These are phyloP conservation scores for Fusarium torreyae DNA, from an alignment of 2,329 filamentous ascomycete species.

Conservation along the genomic window DNA sequence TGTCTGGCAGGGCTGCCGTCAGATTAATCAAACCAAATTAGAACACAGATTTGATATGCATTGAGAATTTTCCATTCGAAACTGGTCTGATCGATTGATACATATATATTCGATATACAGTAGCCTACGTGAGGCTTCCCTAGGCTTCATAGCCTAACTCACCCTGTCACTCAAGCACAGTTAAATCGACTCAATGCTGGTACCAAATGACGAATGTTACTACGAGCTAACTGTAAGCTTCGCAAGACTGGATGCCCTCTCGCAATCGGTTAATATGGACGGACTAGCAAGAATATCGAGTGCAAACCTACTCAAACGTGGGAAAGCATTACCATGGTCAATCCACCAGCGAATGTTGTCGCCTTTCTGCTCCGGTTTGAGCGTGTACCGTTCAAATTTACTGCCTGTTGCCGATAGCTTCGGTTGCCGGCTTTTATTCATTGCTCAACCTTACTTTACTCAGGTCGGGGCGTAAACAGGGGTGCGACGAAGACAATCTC, in stretches of 20 bases:
- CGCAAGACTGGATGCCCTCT: constrained; percentile 26
- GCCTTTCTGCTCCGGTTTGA: background rate
- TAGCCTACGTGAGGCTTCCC: no score
- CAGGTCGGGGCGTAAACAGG: constrained; percentile 9
- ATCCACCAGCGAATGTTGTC: background rate
- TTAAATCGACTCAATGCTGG: background rate
- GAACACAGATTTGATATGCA: constrained; percentile 19
- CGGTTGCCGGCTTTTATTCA: constrained; percentile 12
- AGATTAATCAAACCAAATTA: constrained; percentile 24
- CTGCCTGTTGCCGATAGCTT: constrained; percentile 12
- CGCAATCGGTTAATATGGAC: constrained; percentile 10
- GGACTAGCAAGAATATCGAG: background rate
- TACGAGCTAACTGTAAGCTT: constrained; percentile 19
- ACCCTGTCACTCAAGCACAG: no score
- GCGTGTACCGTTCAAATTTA: constrained; percentile 8
- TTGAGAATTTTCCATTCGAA: constrained; percentile 11
- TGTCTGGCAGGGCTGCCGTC: constrained; percentile 11
- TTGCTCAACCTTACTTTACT: constrained; percentile 13
- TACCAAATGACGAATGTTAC: constrained; percentile 1
- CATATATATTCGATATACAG: no score
- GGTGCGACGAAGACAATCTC: background rate
- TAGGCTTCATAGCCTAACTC: no score
- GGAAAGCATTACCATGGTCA: constrained; percentile 19
- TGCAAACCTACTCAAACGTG: constrained; percentile 16
- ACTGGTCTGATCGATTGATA: constrained; percentile 5